A percentile compares a stretch with the other conserved stretches of the same genome.
Conservation (phyloP, 2,329 filamentous ascomycete genomes). For the Nigrospora sphaerica region DNA sequence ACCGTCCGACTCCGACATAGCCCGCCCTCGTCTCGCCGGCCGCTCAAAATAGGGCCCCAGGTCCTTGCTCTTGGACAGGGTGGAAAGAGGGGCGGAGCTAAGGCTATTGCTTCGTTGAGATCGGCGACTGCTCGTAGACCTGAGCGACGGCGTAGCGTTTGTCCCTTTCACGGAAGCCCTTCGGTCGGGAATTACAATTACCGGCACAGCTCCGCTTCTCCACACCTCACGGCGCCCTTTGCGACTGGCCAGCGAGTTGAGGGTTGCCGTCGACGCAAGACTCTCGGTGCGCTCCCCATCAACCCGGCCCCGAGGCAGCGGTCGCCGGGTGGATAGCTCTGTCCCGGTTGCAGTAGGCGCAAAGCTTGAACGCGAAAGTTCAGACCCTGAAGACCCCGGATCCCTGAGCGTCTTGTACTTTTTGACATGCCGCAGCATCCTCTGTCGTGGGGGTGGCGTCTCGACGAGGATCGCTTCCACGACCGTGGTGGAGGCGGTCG, state of each 20-base stretch:
- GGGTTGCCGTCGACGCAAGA: constrained; percentile 38
- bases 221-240: constrained; percentile 52
- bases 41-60: constrained; percentile 34
- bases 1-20: constrained; percentile 40
- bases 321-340: constrained; percentile 18
- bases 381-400: constrained; percentile 29
- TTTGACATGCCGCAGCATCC: constrained; percentile 48
- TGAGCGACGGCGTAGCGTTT: constrained; percentile 44
- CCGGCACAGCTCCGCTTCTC: constrained; percentile 54
- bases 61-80: constrained; percentile 34
- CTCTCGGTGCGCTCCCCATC: constrained; percentile 35
- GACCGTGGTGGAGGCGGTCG: constrained; percentile 43
- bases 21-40: constrained; percentile 30
- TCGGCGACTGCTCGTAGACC: constrained; percentile 53
- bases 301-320: constrained; percentile 18
- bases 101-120: constrained; percentile 48
- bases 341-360: constrained; percentile 30
- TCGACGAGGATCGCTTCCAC: constrained; percentile 54
- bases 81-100: constrained; percentile 36
- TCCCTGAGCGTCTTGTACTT: constrained; percentile 1
- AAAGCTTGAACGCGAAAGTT: constrained; percentile 34
- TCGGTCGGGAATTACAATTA: constrained; percentile 55
- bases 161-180: constrained; percentile 44
- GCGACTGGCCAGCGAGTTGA: constrained; percentile 43
- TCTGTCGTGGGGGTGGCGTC: constrained; percentile 35